Base-by-base conservation (phyloP, 768 basidiomycete species). In the Suillus ampliporus region DNA sequence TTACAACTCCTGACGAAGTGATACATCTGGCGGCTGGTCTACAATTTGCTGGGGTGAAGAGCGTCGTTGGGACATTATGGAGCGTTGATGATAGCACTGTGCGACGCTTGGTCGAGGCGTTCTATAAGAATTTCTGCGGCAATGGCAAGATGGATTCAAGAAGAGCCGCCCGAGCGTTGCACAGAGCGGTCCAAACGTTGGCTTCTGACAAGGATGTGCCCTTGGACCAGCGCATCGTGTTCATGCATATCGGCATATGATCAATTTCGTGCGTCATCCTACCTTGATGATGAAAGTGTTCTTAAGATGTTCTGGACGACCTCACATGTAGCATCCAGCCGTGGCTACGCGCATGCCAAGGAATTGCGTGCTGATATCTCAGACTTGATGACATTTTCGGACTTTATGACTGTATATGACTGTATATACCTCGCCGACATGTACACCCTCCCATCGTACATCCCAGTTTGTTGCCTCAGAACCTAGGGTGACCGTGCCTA, bases 21-120 rank as follows among this genome's bases (percentile, higher is more conserved):
- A 46, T 70, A 8, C 71, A 72, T 50, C 61, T 72, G 17, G 69
- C 69, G 19, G 65, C 71, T 10, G 69, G 67, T 11, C 57, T 72
- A 66, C 62, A 69, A 28, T 60, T 66, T 17, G 62, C 64, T 7
- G 71, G 71, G 0, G 70, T 59, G 44, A 64, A 52, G 35, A 67
- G 70, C 50, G 70, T 70, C 9, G 43, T 71, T 10, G 70, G 63
- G 48, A 70, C 70, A n/a, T 57, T 70, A 61, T 72, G 71, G 71
- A 62, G 58, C 7, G 61, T 62, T 6, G n/a, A 41, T n/a, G 61
- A 62, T 23, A 35, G 31, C 3, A 44, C 50, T 17, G 61, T 48
- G 53, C 35, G 11, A 6, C 41, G 8, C 34, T 17, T 62, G 2
- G 35, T 43, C 14, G 10, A n/a, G 43, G 51, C n/a, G 3, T 62